These are phyloP conservation scores for Neofusicoccum parvum DNA, from an alignment of 2,329 filamentous ascomycete genomes.

Conservation along the genomic window DNA sequence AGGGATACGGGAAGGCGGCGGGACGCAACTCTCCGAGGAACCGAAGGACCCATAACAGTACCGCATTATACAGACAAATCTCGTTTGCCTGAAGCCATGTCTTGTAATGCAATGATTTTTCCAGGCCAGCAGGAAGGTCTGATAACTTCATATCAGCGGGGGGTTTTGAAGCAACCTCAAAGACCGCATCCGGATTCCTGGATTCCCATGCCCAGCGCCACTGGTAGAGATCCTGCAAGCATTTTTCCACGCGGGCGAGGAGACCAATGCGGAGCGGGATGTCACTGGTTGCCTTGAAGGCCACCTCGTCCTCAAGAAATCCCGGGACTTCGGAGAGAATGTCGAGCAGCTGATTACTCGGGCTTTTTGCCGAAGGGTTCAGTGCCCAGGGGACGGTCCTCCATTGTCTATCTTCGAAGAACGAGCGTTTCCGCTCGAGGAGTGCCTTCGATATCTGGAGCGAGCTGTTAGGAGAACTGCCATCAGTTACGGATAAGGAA, in stretches of 20 bases:
- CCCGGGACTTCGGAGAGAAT: constrained; percentile 23
- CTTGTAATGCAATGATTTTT: constrained; percentile 19
- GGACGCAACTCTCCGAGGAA: constrained; percentile 18
- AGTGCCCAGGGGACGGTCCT: constrained; percentile 23
- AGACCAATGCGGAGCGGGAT: background rate
- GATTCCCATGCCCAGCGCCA: constrained; percentile 25
- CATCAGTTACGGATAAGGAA: background rate
- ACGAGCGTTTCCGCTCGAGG: constrained; percentile 22
- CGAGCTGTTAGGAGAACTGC: background rate
- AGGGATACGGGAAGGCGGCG: background rate
- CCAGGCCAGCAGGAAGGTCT: constrained; percentile 9
- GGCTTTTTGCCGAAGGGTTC: constrained; percentile 16
- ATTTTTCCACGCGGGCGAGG: constrained; percentile 15
- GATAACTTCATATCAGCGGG: background rate
- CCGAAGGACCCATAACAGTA: constrained; percentile 21
- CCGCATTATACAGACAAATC: constrained; percentile 24
- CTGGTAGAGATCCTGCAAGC: constrained; percentile 21
- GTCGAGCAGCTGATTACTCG: constrained; percentile 21
- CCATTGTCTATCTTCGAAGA: constrained; percentile 22
- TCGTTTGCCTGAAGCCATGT: constrained; percentile 21
- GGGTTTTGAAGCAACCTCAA: constrained; percentile 12
- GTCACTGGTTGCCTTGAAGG: constrained; percentile 12
- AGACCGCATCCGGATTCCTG: constrained; percentile 21
- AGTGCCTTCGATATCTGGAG: constrained; percentile 21
- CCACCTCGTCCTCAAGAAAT: constrained; percentile 20